A percentile compares a stretch with the other conserved stretches of the same genome.
phyloP scores from a whole-genome alignment of 495 filamentous ascomycete species.

The Pseudevernia furfuracea region DNA sequence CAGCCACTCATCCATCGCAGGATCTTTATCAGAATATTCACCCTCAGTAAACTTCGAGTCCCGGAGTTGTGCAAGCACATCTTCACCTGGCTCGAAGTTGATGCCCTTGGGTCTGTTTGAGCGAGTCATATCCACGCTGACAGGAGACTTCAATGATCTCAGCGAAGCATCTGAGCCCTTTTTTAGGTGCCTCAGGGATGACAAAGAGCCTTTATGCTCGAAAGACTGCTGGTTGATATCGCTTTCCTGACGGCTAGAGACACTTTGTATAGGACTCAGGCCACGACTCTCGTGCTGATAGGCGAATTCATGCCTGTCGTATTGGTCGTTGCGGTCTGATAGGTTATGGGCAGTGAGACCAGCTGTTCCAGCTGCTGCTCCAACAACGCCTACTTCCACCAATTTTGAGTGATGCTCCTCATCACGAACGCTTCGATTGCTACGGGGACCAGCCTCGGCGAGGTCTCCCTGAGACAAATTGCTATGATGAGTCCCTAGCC shows the following conservation, averaged over 20 bases:
- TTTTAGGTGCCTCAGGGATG: conserved; percentile 31
- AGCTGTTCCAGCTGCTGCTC: conserved; percentile 38
- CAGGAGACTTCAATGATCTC: conserved; percentile 45
- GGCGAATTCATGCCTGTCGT: conserved; percentile 38
- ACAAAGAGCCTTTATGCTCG: conserved; percentile 40
- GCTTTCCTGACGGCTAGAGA: conserved; percentile 60
- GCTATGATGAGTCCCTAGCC: conserved; percentile 49
- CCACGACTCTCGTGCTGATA: conserved; percentile 53
- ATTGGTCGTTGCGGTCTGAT: conserved; percentile 35
- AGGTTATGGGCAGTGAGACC: conserved; percentile 41
- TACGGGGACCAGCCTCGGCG: conserved; percentile 41
- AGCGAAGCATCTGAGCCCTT: conserved; percentile 41
- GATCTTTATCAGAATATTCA: conserved; percentile 27
- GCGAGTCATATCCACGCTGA: conserved; percentile 47
- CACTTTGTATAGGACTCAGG: conserved; percentile 81
- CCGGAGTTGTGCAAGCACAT: conserved; percentile 37
- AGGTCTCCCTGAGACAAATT: conserved; percentile 52
- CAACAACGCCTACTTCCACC: conserved; percentile 41
- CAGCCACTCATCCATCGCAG: conserved; percentile 40
- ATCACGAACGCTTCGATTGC: conserved; percentile 43
- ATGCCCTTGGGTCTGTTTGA: conserved; percentile 46
- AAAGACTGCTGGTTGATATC: conserved; percentile 45
- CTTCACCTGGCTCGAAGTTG: conserved; percentile 43
- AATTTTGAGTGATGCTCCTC: conserved; percentile 35
- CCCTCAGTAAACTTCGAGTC: conserved; percentile 31